Conservation (phyloP, 2,329 filamentous ascomycete species). For the Incumbomyces lentus region DNA sequence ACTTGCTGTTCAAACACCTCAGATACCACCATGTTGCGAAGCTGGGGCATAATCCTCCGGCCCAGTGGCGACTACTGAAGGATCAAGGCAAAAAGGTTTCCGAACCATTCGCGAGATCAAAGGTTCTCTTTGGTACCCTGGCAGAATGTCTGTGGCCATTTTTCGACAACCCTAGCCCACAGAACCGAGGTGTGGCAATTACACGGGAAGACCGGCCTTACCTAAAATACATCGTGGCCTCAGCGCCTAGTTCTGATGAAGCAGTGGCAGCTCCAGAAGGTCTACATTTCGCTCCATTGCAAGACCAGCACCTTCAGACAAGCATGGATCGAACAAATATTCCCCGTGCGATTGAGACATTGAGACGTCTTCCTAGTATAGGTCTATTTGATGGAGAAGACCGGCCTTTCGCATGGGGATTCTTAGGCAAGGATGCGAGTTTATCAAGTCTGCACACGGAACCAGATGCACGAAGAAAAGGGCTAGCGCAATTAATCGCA, state of each 20-base stretch:
- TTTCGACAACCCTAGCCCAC: conserved; percentile 22
- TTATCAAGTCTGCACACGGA: conserved; percentile 33
- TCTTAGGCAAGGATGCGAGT: conserved; percentile 29
- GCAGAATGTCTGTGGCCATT: conserved; percentile 27
- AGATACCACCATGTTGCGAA: conserved; percentile 8
- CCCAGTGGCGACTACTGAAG: conserved; percentile 13
- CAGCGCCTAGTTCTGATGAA: neutral
- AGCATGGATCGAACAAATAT: conserved; percentile 32
- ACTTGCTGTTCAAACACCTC: conserved; percentile 13
- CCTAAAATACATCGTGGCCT: conserved; percentile 3
- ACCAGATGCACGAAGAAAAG: conserved; percentile 30
- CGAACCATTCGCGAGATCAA: conserved; percentile 15
- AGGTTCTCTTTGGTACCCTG: conserved; percentile 29
- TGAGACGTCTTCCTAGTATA: conserved; percentile 26
- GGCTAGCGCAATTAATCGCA: conserved; percentile 26
- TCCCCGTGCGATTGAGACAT: conserved; percentile 26
- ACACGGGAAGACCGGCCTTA: conserved; percentile 4
- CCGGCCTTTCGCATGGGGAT: conserved; percentile 32
- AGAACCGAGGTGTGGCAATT: conserved; percentile 11
- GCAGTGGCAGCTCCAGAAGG: conserved; percentile 1
- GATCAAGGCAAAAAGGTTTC: conserved; percentile 17
- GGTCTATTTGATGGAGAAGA: conserved; percentile 24
- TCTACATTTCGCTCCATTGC: conserved; percentile 11
- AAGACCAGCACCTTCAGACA: conserved; percentile 24
- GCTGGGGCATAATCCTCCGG: conserved; percentile 9